Conservation (phyloP, 2,329 filamentous ascomycete species). For the Stemphylium lycopersici region DNA sequence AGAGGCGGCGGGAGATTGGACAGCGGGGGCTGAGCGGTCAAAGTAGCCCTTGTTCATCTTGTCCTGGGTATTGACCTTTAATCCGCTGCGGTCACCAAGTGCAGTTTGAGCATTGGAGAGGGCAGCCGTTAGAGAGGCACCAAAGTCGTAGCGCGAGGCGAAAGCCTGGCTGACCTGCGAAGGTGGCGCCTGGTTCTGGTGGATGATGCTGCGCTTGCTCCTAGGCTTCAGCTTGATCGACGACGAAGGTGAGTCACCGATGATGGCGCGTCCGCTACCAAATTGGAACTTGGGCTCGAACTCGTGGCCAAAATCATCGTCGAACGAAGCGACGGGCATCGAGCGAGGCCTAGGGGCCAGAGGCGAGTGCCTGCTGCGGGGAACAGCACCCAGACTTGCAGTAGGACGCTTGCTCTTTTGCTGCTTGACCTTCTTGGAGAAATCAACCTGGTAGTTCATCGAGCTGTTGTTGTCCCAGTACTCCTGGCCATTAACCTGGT, state of each 20-base stretch:
- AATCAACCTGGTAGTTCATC: slow-evolving; percentile 93
- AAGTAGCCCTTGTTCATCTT: slow-evolving; percentile 35
- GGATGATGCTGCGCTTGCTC: slow-evolving; percentile 65
- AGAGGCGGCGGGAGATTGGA: slow-evolving; percentile 30
- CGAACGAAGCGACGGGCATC: slow-evolving; percentile 59
- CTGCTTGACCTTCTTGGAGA: slow-evolving; percentile 76
- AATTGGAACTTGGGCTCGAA: slow-evolving; percentile 57
- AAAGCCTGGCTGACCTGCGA: slow-evolving; percentile 72
- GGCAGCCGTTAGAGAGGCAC: slow-evolving; percentile 84
- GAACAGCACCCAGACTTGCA: slow-evolving; percentile 59
- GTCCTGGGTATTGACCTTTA: slow-evolving; percentile 40
- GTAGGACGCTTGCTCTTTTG: slow-evolving; percentile 51
- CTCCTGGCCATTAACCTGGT: slow-evolving; percentile 81
- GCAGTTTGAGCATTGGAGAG: slow-evolving; percentile 75
- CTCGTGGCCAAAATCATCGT: slow-evolving; percentile 72
- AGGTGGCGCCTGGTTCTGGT: slow-evolving; percentile 62
- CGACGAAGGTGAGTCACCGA: slow-evolving; percentile 65
- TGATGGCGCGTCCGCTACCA: slow-evolving; percentile 45
- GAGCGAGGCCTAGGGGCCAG: slow-evolving; percentile 55
- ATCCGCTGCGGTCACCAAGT: slow-evolving; percentile 61
- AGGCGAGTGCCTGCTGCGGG: slow-evolving; percentile 56
- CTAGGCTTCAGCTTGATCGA: slow-evolving; percentile 73
- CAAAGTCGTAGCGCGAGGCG: slow-evolving; percentile 93
- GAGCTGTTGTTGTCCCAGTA: slow-evolving; percentile 93
- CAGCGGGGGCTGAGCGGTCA: slow-evolving; percentile 52